phyloP scores from a whole-genome alignment of 2,329 filamentous ascomycete species.

The Coleophoma crateriformis region DNA sequence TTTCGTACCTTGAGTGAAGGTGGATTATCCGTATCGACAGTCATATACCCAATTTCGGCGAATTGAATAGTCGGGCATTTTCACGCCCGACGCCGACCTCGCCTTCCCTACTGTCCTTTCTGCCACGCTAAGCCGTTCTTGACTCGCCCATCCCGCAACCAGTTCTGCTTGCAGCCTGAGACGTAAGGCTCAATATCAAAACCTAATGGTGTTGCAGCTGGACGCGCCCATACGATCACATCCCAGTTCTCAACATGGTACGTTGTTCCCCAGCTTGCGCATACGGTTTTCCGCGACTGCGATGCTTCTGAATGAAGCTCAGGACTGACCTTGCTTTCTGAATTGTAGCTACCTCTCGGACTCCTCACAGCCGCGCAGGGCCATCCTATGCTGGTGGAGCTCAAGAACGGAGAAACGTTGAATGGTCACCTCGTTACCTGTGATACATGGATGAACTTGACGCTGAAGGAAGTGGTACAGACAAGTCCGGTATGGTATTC shows the following conservation, averaged over 20 bases:
- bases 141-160: too few relatives aligned
- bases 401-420: slow-evolving; percentile 95
- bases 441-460: slow-evolving; percentile 99
- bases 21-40: too few relatives aligned
- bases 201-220: too few relatives aligned
- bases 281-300: not conserved
- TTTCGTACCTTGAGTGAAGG: too few relatives aligned
- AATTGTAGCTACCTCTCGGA: slow-evolving; percentile 60
- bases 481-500: slow-evolving; percentile 66
- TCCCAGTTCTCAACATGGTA: slow-evolving; percentile 9
- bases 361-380: slow-evolving; percentile 93
- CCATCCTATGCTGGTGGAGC: slow-evolving; percentile 95
- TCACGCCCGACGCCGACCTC: too few relatives aligned
- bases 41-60: too few relatives aligned
- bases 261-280: slow-evolving; percentile 1
- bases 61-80: too few relatives aligned
- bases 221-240: not conserved
- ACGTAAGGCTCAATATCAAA: too few relatives aligned
- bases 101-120: too few relatives aligned
- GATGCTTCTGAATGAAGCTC: not conserved
- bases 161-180: too few relatives aligned
- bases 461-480: slow-evolving; percentile 93
- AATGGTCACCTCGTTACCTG: slow-evolving; percentile 95
- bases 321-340: not conserved
- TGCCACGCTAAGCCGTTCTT: too few relatives aligned